These are phyloP conservation scores for Eucalyptus marginata DNA, from an alignment of 345 rosid species.

Conservation along the genomic window DNA sequence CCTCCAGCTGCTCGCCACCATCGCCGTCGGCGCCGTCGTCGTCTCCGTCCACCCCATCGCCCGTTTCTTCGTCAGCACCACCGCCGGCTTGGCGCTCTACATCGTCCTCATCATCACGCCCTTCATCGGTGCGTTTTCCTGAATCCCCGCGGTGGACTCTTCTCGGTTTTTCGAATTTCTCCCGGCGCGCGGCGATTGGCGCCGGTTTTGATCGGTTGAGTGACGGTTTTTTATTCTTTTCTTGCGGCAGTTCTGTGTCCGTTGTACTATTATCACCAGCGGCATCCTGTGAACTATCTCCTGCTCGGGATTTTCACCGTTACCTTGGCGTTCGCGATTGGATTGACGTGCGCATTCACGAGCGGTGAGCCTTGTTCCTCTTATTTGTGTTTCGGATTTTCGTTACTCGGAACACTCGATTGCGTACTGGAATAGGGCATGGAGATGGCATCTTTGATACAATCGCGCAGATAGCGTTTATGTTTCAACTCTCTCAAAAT, in stretches of 20 bases:
- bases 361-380: slow-evolving; percentile 13
- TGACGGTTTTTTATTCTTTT: background rate
- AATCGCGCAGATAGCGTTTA: background rate
- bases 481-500: background rate
- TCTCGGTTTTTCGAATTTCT: background rate
- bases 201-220: background rate
- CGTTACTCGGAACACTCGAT: background rate
- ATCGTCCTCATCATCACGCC: slow-evolving; percentile 65
- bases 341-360: slow-evolving; percentile 86
- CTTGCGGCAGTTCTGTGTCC: slow-evolving; percentile 64
- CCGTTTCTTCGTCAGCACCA: slow-evolving; percentile 48
- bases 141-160: no score
- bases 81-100: slow-evolving; percentile 65
- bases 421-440: background rate
- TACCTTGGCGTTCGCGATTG: slow-evolving; percentile 62
- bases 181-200: background rate
- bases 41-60: slow-evolving; percentile 56
- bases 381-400: background rate
- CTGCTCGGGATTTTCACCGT: slow-evolving; percentile 72
- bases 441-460: background rate
- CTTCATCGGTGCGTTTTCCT: slow-evolving; percentile 36
- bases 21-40: slow-evolving; percentile 71
- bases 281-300: slow-evolving; percentile 78
- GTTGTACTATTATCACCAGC: slow-evolving; percentile 72
- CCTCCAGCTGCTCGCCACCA: slow-evolving; percentile 60